Percentiles rank a stretch among this genome's conserved stretches.
phyloP scores from a whole-genome alignment of 2,329 filamentous ascomycete genomes.

The Aureobasidium sp. region DNA sequence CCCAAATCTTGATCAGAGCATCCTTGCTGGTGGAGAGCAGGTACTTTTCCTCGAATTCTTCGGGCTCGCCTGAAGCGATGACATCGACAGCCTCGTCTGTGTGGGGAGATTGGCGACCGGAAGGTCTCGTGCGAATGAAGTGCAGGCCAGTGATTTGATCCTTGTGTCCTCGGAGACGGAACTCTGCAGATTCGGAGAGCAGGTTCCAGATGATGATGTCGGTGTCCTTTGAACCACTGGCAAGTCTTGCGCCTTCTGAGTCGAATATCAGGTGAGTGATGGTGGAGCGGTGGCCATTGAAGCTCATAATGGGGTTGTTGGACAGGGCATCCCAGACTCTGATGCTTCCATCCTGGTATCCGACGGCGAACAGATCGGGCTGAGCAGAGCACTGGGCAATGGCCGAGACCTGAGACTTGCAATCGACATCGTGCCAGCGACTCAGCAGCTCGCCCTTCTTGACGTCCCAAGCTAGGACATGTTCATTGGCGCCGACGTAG shows the following conservation, averaged over 20 bases:
- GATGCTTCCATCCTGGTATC: conserved; percentile 92
- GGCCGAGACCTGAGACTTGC: conserved; percentile 73
- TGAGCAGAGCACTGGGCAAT: conserved; percentile 84
- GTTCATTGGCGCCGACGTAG: conserved; percentile 84
- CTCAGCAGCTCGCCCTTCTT: conserved; percentile 86
- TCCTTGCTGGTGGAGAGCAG: conserved; percentile 91
- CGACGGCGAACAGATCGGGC: conserved; percentile 85
- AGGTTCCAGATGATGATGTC: conserved; percentile 96
- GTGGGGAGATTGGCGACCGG: conserved; percentile 33
- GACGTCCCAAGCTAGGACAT: conserved; percentile 92
- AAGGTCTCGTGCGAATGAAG: conserved; percentile 57
- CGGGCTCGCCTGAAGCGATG: conserved; percentile 40
- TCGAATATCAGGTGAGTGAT: conserved; percentile 83
- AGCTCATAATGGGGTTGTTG: conserved; percentile 78
- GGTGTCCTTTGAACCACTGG: conserved; percentile 88
- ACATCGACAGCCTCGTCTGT: conserved; percentile 42
- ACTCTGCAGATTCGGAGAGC: conserved; percentile 84
- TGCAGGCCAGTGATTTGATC: conserved; percentile 85
- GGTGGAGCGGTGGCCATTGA: conserved; percentile 95
- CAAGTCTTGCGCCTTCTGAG: conserved; percentile 73
- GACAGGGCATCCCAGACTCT: conserved; percentile 92
- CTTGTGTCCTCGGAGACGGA: conserved; percentile 89
- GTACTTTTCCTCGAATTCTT: conserved; percentile 53
- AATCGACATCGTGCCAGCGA: conserved; percentile 76
- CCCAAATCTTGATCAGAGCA: conserved; percentile 94